Evolutionary conservation across 2,329 filamentous ascomycete species (phyloP), one percentile per base, ranked within the genome.

Genomic region (Beauveria caledonica): DNA sequence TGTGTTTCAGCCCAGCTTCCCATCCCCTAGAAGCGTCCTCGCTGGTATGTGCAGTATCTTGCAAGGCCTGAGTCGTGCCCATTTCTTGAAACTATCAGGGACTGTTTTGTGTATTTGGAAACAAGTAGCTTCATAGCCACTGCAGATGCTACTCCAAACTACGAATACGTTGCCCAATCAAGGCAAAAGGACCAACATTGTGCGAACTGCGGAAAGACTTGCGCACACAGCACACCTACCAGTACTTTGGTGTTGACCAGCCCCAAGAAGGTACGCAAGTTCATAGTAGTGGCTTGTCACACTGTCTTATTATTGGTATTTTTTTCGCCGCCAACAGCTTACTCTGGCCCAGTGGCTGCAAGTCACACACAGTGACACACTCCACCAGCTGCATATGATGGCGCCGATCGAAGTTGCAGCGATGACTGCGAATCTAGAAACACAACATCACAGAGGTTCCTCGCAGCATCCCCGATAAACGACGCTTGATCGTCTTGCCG

Each of bases 341-440:
- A 53, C 48, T 48, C 42, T 40, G 49, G n/a, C 40, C 39, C 10
- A 27, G 39, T 8, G 19, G 19, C 19, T 25, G 25, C 39, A 45
- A 15, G 42, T 29, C 1, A 33, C 11, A 49, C 7, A 33, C 49
- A 36, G 49, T 42, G 29, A 53, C 58, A 54, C 58, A 60, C 53
- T 60, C 58, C 40, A 48, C 6, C 15, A 5, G 21, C 57, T 36
- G 19, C 49, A 60, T 40, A 52, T 59, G 57, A 60, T 42, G 27
- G 27, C 17, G 56, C 25, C 21, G 58, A 60, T 60, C 49, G 21
- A 53, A 60, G 46, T 42, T 27, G 27, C 29, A 46, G 15, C 17
- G 27, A 40, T 44, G 50, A 42, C 58, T 54, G 42, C 29, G 10
- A 45, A 48, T 13, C n/a, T 57, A 6, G 2, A 36, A 36, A 33